Base-by-base conservation (phyloP, 2,329 filamentous ascomycete species). In the Trichoderma arundinaceum region DNA sequence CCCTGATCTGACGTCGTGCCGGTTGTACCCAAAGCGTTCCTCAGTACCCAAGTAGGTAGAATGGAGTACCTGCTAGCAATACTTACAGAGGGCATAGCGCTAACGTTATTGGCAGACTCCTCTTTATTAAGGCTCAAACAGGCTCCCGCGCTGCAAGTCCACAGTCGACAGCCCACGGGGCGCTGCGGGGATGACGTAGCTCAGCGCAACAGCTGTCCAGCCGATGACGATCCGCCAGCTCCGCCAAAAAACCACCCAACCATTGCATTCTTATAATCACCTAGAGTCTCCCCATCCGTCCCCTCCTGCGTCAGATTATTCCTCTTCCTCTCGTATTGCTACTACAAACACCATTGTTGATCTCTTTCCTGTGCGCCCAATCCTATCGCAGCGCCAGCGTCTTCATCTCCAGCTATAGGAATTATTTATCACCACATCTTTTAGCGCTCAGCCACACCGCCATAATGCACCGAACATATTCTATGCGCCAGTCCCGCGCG, bases 401-500 rank as follows among this genome's bases (percentile, higher is more conserved):
- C 46, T 28, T 48, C 51, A 32, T 48, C 48, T 65, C 33, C 46
- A 32, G 44, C 44, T 33, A 49, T 44, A 39, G 28, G 15, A 56
- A 63, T 39, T 43, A 41, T 61, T 41, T 38, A 58, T 67, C 9
- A 44, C 65, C 61, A 68, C 65, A 65, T 62, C 65, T 59, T 52
- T 58, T 65, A 66, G 69, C 69, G 70, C 69, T 49, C 60, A 62
- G 60, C 65, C 63, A 51, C 67, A 68, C 68, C 68, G 60, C 66
- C 80, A 81, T 68, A 65, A 99, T 99, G 94, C 95, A 99, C 87
- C 93, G 94, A 79, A 97, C 95, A 71, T 99, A 98, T 80, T 97
- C 93, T 74, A 96, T 97, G 95, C 94, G 95, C 90, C 91, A 96
- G 82, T 90, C 92, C 80, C 90, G 95, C 86, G 92, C 92, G 80